Evolutionary conservation across 352 stramenopile genomes (phyloP), one percentile per base, ranked within the genome.

Genomic region (Pythium rhizo-oryzae): DNA sequence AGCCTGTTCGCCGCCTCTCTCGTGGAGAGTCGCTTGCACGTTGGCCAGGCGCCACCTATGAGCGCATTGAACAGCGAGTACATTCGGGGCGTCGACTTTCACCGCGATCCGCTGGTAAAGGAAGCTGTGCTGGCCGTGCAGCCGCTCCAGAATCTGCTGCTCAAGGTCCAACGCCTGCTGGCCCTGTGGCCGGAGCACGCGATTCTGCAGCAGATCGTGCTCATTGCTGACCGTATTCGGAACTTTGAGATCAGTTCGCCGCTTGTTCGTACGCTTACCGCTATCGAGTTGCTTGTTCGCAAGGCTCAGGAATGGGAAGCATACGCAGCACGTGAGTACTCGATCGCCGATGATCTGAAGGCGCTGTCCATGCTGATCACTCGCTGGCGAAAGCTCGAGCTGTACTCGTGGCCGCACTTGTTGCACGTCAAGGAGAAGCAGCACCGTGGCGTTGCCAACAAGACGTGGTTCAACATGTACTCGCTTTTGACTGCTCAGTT

Each of bases 241-340:
- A 93, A 96, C 68, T 94, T 97, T 49, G 85, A 92, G 62, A 94
- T 96, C 57, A 91, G 82, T 39, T 93, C 86, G 0, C 89, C 89
- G 2, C 69, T 97, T 7, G 87, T 89, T 21, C 97, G 97, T 28
- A 94, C 98, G 15, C 84, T 99, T 41, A 95, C 91, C 43, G 97
- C 96, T 28, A 80, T 99, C 13, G 97, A 99, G 75, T 77, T 99
- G 3, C 78, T 99, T 41, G 76, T 99, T 24, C 85, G 90, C 21
- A 98, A 99, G 64, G 90, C 98, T 6, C 97, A 99, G 74, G 97
- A 99, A 46, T 99, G 98, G 98, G 97, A 99, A 65, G 90, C 97
- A 54, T 97, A 99, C 70, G 96, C 97, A 12, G 96, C 96, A 25
- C 79, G 87, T 8, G 80, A 95, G 5, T 97, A 98, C 39, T 93